phyloP scores from a whole-genome alignment of 345 rosid genomes.

The Carallia brachiata region DNA sequence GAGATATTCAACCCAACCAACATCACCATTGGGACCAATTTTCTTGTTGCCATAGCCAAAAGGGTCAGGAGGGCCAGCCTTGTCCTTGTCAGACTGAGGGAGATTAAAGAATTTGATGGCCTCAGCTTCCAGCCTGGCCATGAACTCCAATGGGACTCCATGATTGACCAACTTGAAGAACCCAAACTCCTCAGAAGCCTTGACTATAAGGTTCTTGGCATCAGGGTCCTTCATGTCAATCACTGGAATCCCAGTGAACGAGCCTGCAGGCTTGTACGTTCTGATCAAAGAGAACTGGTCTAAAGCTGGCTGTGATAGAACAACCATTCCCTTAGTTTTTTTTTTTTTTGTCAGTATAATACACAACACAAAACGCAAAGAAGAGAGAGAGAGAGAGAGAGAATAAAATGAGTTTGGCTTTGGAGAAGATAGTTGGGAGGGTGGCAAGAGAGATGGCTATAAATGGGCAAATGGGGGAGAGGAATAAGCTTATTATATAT shows the following conservation, averaged over 20 bases:
- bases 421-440: no score
- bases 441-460: no score
- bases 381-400: not conserved
- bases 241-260: conserved; percentile 21
- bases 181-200: conserved; percentile 49
- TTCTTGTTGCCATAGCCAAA: conserved; percentile 51
- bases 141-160: conserved; percentile 38
- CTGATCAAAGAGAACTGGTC: conserved; percentile 18
- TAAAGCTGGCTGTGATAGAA: conserved; percentile 15
- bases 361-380: no score
- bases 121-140: conserved; percentile 34
- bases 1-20: conserved; percentile 58
- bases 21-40: conserved; percentile 50
- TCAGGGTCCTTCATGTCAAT: conserved; percentile 34
- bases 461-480: no score
- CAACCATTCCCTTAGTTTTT: conserved; percentile 18
- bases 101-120: conserved; percentile 39
- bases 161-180: conserved; percentile 55
- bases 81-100: conserved; percentile 36
- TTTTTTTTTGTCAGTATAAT: not conserved
- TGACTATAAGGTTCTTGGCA: conserved; percentile 31
- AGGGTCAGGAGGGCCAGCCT: conserved; percentile 39
- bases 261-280: not conserved
- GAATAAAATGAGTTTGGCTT: not conserved
- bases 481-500: no score